Conservation (phyloP, 345 rosid species). For the Rhodomyrtus tomentosa region DNA sequence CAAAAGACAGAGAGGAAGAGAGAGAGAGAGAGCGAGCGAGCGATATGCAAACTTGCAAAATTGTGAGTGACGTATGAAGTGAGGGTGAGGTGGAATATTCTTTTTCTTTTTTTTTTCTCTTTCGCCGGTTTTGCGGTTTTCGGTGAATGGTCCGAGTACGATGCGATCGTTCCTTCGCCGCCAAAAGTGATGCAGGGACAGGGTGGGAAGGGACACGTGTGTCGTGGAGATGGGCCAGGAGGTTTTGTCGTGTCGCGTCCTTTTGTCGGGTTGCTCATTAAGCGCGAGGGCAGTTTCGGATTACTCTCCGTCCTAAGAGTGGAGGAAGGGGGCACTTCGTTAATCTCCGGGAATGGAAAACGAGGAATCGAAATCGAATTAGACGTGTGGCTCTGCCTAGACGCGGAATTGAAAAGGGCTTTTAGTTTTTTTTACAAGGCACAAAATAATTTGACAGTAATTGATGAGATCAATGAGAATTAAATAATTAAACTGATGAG, state of each 20-base stretch:
- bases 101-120: accelerated
- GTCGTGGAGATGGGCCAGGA: neutral
- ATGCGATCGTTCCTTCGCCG: neutral
- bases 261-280: slow-evolving; percentile 1
- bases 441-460: too few relatives aligned
- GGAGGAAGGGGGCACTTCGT: too few relatives aligned
- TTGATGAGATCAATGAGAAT: too few relatives aligned
- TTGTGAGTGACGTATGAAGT: neutral
- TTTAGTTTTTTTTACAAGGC: too few relatives aligned
- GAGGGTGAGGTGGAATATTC: neutral
- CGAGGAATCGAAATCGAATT: too few relatives aligned
- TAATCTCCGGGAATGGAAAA: too few relatives aligned
- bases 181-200: neutral
- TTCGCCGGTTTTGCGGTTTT: neutral
- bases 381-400: too few relatives aligned
- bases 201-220: neutral
- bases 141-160: neutral
- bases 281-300: neutral
- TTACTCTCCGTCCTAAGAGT: too few relatives aligned
- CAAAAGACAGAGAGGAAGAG: neutral
- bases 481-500: too few relatives aligned
- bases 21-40: too few relatives aligned
- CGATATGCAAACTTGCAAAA: too few relatives aligned
- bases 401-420: too few relatives aligned
- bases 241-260: neutral